Evolutionary conservation across 371 early-diverging fungal species (phyloP).

Genomic region (Apophysomyces trapeziformis): DNA sequence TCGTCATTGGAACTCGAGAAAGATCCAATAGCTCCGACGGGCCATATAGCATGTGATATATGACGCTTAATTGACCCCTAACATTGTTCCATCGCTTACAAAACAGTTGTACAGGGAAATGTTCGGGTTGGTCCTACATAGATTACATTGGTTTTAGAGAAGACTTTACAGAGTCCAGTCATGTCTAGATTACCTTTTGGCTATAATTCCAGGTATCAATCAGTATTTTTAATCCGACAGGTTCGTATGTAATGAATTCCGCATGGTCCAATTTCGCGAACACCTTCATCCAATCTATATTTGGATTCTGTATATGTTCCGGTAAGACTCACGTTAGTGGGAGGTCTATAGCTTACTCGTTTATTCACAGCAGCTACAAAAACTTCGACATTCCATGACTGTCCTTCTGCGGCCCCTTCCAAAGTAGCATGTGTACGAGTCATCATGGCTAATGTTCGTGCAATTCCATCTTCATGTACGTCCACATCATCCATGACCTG

Average conservation of each 20-base stretch:
- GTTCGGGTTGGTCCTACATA: conserved; percentile 26
- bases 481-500: conserved; percentile 37
- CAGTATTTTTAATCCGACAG: conserved; percentile 63
- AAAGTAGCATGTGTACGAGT: conserved; percentile 36
- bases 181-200: conserved; percentile 53
- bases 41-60: conserved; percentile 64
- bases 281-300: conserved; percentile 67
- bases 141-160: neutral
- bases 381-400: conserved; percentile 40
- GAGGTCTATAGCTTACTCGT: conserved; percentile 22
- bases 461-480: conserved; percentile 36
- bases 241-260: conserved; percentile 65
- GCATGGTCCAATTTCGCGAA: conserved; percentile 68
- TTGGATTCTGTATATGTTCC: conserved; percentile 40
- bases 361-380: conserved; percentile 38
- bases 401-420: conserved; percentile 30
- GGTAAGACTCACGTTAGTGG: neutral
- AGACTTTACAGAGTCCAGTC: neutral
- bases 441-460: conserved; percentile 39
- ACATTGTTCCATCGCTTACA: conserved; percentile 78
- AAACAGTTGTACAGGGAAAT: conserved; percentile 75
- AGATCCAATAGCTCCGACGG: conserved; percentile 59
- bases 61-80: conserved; percentile 72
- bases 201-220: conserved; percentile 63
- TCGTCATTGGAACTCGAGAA: conserved; percentile 40